These are phyloP conservation scores for Zoysia matrella DNA, from an alignment of 202 grass and related monocot species.

Conservation along the genomic window DNA sequence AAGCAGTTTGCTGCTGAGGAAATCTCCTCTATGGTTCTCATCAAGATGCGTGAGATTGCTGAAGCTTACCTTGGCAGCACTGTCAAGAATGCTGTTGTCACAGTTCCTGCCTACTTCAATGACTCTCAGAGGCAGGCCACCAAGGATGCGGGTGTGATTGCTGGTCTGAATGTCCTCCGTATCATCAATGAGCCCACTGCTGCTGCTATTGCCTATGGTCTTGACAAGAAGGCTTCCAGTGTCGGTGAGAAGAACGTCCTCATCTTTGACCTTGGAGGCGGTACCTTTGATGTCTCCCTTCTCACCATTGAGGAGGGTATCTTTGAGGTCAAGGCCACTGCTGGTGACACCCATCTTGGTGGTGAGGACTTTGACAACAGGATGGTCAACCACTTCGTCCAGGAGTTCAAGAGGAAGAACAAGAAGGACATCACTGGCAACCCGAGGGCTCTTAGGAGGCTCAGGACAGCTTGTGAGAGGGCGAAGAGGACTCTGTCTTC, in stretches of 20 bases:
- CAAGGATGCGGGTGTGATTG: constrained; percentile 87
- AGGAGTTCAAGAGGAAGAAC: constrained; percentile 76
- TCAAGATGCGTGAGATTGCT: constrained; percentile 77
- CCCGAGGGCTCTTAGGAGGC: constrained; percentile 63
- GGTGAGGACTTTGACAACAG: constrained; percentile 84
- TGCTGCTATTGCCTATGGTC: constrained; percentile 78
- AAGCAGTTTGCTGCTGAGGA: too few relatives aligned
- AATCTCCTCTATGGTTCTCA: constrained; percentile 66
- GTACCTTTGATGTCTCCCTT: constrained; percentile 81
- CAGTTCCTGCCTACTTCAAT: constrained; percentile 79
- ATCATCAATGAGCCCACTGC: constrained; percentile 90
- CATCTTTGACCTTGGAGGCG: constrained; percentile 77
- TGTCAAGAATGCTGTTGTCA: constrained; percentile 76
- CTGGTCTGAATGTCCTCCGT: constrained; percentile 77
- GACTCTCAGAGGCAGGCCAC: constrained; percentile 81
- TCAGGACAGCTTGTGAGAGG: constrained; percentile 71
- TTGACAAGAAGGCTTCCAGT: constrained; percentile 75
- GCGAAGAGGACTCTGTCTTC: constrained; percentile 51
- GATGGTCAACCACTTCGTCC: constrained; percentile 80
- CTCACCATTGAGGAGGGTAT: constrained; percentile 75
- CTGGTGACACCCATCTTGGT: constrained; percentile 75
- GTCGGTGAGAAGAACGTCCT: constrained; percentile 85
- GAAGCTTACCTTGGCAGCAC: constrained; percentile 71
- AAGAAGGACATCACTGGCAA: constrained; percentile 81
- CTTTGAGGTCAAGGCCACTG: constrained; percentile 79